Conservation (phyloP, 257 asterid species). For the Capsicum pubescens region DNA sequence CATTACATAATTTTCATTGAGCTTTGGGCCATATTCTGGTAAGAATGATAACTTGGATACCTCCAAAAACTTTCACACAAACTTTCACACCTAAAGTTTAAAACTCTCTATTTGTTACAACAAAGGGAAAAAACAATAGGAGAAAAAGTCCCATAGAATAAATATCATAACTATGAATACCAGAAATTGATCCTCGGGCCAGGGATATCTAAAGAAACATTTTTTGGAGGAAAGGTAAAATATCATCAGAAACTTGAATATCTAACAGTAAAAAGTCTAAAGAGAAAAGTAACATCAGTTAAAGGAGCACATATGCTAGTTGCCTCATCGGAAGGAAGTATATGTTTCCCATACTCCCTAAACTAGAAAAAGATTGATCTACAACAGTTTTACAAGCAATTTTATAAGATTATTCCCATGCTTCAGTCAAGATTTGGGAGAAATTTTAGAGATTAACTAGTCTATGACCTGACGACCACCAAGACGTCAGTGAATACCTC, state of each 20-base stretch:
- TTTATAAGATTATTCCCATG: not conserved
- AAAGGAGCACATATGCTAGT: not conserved
- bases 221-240: constrained; percentile 10
- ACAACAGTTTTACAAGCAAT: constrained; percentile 2
- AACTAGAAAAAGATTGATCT: not conserved
- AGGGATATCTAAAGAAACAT: not conserved
- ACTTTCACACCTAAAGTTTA: constrained; percentile 77
- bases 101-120: constrained; percentile 19
- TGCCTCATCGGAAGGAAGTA: not conserved
- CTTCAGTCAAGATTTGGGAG: not conserved
- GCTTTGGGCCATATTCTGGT: constrained; percentile 86
- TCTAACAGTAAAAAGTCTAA: not conserved
- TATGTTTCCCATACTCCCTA: not conserved
- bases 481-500: not conserved
- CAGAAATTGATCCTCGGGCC: not conserved
- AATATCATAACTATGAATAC: constrained; percentile 11
- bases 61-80: no score
- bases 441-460: constrained; percentile 5
- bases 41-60: constrained; percentile 90
- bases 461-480: not conserved
- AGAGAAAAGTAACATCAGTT: constrained; percentile 6
- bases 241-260: not conserved
- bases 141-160: not conserved
- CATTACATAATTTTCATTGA: constrained; percentile 90
- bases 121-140: constrained; percentile 18